Evolutionary conservation across 2,329 filamentous ascomycete genomes (phyloP), one percentile per base, ranked within the genome.

Genomic region (Gaeumannomyces tritici): DNA sequence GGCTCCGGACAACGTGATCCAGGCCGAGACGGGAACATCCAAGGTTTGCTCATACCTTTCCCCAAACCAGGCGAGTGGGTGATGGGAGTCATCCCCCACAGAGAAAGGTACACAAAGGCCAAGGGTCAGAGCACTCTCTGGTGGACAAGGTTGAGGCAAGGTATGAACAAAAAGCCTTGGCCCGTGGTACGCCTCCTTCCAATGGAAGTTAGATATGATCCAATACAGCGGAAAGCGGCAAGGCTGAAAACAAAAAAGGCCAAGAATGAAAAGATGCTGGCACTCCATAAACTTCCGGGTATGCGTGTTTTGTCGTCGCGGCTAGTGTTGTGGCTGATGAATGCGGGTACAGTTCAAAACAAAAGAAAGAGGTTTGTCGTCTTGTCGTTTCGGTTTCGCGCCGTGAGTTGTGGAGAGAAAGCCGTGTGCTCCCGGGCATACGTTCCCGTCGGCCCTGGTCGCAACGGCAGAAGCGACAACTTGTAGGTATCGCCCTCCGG

Each of bases 281-380:
- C 47, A 54, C 58, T 35, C 58, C 58, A 28, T 24, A 28, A 60
- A 61, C 59, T 42, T 61, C 59, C 59, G 59, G 51, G 42, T 61
- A 61, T 61, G 59, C 59, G 21, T 28, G 18, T 55, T 47, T 59
- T 59, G 27, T 60, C 31, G 42, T 51, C 8, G n/a, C 42, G 42
- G 42, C 42, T 9, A 7, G 42, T 11, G 18, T n/a, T 51, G 42
- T n/a, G 42, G 42, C 42, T 51, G 42, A 51, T 51, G 42, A 51
- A 51, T 51, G 42, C 42, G 42, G n/a, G 42, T 51, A n/a, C 42
- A n/a, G n/a, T n/a, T n/a, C n/a, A 21, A n/a, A 51, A 51, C 42
- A 51, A 51, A n/a, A 9, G 42, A n/a, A 51, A 51, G 21, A 5
- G 33, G 33, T n/a, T 51, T 8, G 42, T 51, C 18, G 42, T 21